Percentiles rank a stretch among this genome's conserved stretches.
These are phyloP conservation scores for Calonectria leucothoes DNA, from an alignment of 2,329 filamentous ascomycete species.

Conservation along the genomic window DNA sequence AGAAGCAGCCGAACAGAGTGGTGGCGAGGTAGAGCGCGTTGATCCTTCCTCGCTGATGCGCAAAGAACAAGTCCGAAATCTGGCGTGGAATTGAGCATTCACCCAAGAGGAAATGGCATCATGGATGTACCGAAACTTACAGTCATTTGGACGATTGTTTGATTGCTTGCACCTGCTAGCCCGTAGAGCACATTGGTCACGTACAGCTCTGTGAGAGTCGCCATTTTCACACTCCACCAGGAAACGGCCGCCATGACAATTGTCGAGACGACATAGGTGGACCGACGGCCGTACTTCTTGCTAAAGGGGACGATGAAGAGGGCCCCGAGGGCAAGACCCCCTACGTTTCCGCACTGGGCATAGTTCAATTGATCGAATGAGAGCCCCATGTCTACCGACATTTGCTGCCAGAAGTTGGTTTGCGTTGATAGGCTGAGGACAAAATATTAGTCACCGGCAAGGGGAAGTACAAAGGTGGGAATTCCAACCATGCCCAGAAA, in stretches of 20 bases:
- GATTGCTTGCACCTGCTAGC: slow-evolving; percentile 48
- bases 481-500: background rate
- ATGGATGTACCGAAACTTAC: slow-evolving; percentile 12
- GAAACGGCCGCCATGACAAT: slow-evolving; percentile 27
- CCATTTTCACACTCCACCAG: slow-evolving; percentile 38
- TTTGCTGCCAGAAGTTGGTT: slow-evolving; percentile 42
- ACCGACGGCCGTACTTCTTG: slow-evolving; percentile 45
- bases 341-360: slow-evolving; percentile 35
- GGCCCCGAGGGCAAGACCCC: slow-evolving; percentile 43
- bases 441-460: background rate
- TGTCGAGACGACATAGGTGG: slow-evolving; percentile 41
- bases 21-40: slow-evolving; percentile 43
- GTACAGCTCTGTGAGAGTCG: slow-evolving; percentile 31
- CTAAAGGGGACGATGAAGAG: slow-evolving; percentile 46
- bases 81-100: background rate
- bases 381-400: slow-evolving; percentile 40
- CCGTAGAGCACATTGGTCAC: slow-evolving; percentile 43
- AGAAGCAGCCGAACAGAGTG: background rate
- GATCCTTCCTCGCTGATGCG: slow-evolving; percentile 42
- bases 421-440: background rate
- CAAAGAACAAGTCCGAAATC: slow-evolving; percentile 45
- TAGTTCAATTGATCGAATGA: slow-evolving; percentile 35
- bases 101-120: fast-evolving
- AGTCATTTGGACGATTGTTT: slow-evolving; percentile 51
- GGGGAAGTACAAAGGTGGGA: slow-evolving; percentile 1